Conservation (phyloP, 1,284 basidiomycete species). For the Filobasidium uniguttulatum region DNA sequence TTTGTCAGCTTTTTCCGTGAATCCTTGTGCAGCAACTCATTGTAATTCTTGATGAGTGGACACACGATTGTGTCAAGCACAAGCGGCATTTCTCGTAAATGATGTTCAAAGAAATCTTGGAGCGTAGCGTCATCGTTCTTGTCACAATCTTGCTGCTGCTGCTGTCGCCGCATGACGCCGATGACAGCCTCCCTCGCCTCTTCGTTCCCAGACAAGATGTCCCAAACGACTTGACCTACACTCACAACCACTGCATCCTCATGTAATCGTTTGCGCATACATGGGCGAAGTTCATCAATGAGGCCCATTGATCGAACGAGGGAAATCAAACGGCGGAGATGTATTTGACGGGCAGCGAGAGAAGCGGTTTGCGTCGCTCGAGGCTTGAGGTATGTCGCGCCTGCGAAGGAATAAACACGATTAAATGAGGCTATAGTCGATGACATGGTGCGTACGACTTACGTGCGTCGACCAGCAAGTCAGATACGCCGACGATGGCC, state of each 20-base stretch:
- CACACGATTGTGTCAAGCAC: neutral
- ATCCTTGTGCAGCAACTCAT: neutral
- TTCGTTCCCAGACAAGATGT: neutral
- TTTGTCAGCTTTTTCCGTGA: neutral
- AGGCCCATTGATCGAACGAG: neutral
- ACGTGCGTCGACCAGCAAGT: neutral
- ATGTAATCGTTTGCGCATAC: neutral
- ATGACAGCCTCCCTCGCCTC: neutral
- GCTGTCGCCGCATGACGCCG: neutral
- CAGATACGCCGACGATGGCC: neutral
- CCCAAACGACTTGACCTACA: neutral
- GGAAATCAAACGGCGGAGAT: neutral
- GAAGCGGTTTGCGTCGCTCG: no score
- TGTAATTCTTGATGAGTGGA: no score
- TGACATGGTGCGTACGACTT: neutral
- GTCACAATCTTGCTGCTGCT: neutral
- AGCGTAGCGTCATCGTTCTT: neutral
- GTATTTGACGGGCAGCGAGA: neutral
- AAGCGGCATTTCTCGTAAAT: neutral
- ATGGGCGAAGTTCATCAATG: neutral
- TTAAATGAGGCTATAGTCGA: neutral
- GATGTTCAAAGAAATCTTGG: neutral
- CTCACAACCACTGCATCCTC: neutral
- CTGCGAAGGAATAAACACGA: neutral
- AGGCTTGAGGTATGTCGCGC: neutral